Evolutionary conservation across 495 filamentous ascomycete genomes (phyloP).

Genomic region (Lasiosphaeriaceae sp.): DNA sequence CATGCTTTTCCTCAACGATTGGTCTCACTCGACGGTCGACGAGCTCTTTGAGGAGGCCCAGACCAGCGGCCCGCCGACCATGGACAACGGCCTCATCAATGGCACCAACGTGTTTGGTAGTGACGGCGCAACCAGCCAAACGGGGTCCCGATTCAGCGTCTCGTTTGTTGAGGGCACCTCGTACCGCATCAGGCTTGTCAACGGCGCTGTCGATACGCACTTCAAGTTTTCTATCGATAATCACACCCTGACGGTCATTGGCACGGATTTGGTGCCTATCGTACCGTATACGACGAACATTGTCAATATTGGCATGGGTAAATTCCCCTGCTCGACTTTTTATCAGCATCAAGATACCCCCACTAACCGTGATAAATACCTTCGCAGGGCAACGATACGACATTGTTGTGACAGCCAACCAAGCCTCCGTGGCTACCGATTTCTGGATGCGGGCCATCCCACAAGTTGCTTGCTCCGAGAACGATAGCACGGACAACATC

Average conservation of each 20-base stretch:
- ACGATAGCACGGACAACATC: slow-evolving; percentile 29
- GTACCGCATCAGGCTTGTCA: slow-evolving; percentile 50
- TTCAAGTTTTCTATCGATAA: slow-evolving; percentile 13
- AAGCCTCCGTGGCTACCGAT: slow-evolving; percentile 32
- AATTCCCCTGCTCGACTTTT: too few species aligned
- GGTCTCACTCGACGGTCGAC: slow-evolving; percentile 11
- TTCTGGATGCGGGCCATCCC: slow-evolving; percentile 54
- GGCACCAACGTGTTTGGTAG: slow-evolving; percentile 32
- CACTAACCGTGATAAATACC: too few species aligned
- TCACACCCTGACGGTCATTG: slow-evolving; percentile 30
- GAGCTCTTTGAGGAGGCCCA: slow-evolving; percentile 14
- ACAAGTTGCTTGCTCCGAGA: slow-evolving; percentile 32
- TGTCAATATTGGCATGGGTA: slow-evolving; percentile 49
- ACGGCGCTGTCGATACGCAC: slow-evolving; percentile 35
- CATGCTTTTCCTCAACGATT: slow-evolving; percentile 28
- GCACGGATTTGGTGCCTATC: slow-evolving; percentile 42
- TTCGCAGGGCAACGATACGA: slow-evolving; percentile 60
- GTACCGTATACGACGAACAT: slow-evolving; percentile 35
- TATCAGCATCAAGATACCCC: too few species aligned
- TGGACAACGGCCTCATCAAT: slow-evolving; percentile 31
- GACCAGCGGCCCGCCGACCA: slow-evolving; percentile 26
- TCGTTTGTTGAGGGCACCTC: slow-evolving; percentile 33
- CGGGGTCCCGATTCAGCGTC: slow-evolving; percentile 23
- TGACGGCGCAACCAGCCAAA: slow-evolving; percentile 4
- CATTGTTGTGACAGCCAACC: slow-evolving; percentile 56